These are phyloP conservation scores for Wallemia mellicola DNA, from an alignment of 1,284 basidiomycete species.

Conservation along the genomic window DNA sequence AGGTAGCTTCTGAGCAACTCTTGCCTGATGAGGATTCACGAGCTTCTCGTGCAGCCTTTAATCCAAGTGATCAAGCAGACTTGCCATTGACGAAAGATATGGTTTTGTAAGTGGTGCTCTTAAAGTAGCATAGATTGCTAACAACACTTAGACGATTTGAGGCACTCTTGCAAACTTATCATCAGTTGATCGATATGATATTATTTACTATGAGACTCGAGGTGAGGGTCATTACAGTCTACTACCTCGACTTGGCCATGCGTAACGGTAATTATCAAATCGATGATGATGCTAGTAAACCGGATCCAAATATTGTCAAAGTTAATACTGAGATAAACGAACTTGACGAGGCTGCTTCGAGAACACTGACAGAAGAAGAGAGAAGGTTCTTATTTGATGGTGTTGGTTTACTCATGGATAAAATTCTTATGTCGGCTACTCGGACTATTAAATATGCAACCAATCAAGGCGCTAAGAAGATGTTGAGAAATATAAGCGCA, in stretches of 20 bases:
- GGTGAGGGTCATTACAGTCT: conserved; percentile 51
- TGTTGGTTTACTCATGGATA: conserved; percentile 57
- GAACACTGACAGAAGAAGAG: background rate
- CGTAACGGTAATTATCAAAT: conserved; percentile 10
- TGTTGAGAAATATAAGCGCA: conserved; percentile 64
- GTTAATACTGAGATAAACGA: no score
- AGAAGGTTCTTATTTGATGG: conserved; percentile 47
- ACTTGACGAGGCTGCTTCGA: background rate
- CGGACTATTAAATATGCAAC: conserved; percentile 42
- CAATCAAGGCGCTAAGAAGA: conserved; percentile 51
- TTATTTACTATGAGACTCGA: conserved; percentile 71
- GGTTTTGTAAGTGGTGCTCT: no score
- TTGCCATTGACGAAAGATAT: conserved; percentile 60
- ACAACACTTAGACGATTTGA: no score
- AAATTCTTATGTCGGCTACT: conserved; percentile 44
- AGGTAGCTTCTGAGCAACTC: conserved; percentile 26
- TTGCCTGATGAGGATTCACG: conserved; percentile 18
- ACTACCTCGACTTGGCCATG: conserved; percentile 50
- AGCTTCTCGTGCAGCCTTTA: conserved; percentile 1
- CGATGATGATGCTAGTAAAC: conserved; percentile 5
- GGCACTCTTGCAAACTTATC: conserved; percentile 61
- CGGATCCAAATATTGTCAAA: no score
- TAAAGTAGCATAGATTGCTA: no score
- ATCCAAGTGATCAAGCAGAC: conserved; percentile 23
- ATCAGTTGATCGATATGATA: conserved; percentile 56